Percentiles rank a stretch among this genome's conserved stretches.
phyloP scores from a whole-genome alignment of 371 early-diverging fungal species.

The Saksenaea oblongispora region DNA sequence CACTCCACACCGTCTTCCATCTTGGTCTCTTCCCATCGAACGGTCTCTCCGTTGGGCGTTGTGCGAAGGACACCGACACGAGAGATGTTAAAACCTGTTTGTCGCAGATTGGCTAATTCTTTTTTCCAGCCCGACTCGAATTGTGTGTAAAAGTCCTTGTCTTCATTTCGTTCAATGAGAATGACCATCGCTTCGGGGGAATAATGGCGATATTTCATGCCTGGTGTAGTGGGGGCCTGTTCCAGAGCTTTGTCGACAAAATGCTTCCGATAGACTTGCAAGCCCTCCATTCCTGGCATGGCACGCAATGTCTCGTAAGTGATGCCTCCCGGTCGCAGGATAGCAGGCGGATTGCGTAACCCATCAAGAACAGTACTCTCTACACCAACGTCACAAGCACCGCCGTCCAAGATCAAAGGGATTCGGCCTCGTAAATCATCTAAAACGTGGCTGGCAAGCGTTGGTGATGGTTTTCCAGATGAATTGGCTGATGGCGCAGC shows the following conservation, averaged over 20 bases:
- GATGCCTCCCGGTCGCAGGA: conserved; percentile 98
- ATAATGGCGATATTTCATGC: conserved; percentile 99
- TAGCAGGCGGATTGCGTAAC: conserved; percentile 68
- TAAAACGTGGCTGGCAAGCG: conserved; percentile 88
- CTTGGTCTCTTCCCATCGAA: conserved; percentile 22
- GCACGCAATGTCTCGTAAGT: conserved; percentile 76
- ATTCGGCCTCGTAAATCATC: conserved; percentile 88
- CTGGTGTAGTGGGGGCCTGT: conserved; percentile 91
- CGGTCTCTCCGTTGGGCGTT: conserved; percentile 14
- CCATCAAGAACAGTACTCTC: conserved; percentile 97
- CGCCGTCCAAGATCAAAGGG: conserved; percentile 92
- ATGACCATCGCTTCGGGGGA: conserved; percentile 91
- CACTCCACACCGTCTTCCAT: conserved; percentile 20
- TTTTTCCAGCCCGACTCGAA: conserved; percentile 29
- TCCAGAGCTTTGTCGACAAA: conserved; percentile 75
- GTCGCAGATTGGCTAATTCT: conserved; percentile 17
- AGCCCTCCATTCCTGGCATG: conserved; percentile 54
- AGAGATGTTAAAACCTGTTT: conserved; percentile 15
- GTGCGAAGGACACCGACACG: conserved; percentile 28
- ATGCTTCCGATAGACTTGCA: conserved; percentile 81
- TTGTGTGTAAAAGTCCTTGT: conserved; percentile 1
- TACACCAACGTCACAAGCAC: conserved; percentile 90
- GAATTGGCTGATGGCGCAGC: conserved; percentile 99
- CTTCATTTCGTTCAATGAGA: conserved; percentile 56
- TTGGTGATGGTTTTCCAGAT: conserved; percentile 96